These are phyloP conservation scores for Aureobasidium namibiae DNA, from an alignment of 2,329 filamentous ascomycete genomes.

Conservation along the genomic window DNA sequence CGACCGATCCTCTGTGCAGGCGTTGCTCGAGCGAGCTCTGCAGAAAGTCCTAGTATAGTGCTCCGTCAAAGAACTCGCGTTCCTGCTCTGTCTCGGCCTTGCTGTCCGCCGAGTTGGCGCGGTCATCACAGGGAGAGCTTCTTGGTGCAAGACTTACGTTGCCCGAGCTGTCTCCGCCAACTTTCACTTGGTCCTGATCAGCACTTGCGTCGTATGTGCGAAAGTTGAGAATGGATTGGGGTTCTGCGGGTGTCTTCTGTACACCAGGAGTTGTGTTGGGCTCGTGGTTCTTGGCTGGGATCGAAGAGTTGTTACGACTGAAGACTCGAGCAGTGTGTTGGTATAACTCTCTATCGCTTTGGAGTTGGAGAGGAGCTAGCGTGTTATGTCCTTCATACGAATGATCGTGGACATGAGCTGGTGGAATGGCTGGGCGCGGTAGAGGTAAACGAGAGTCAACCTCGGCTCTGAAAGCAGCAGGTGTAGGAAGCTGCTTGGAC, in stretches of 20 bases:
- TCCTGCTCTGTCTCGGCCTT: neutral
- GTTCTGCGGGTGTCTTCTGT: neutral
- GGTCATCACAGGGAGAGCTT: neutral
- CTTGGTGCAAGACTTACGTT: neutral
- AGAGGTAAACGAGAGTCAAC: neutral
- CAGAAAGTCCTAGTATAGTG: neutral
- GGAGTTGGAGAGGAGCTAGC: neutral
- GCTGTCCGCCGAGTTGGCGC: neutral
- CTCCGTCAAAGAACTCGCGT: neutral
- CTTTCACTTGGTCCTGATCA: neutral
- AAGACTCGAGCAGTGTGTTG: neutral
- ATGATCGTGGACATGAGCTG: neutral
- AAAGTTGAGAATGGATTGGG: neutral
- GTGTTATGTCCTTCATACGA: neutral
- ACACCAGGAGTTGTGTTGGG: neutral
- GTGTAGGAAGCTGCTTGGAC: neutral
- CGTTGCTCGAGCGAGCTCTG: neutral
- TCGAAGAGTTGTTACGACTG: neutral
- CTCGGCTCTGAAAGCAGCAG: neutral
- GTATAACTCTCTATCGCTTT: neutral
- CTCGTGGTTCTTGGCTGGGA: neutral
- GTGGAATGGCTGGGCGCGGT: neutral
- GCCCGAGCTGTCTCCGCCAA: neutral
- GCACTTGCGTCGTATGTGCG: neutral
- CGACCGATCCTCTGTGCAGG: neutral